Conservation (phyloP, 108 stramenopile species). For the Epithemia pelagica region DNA sequence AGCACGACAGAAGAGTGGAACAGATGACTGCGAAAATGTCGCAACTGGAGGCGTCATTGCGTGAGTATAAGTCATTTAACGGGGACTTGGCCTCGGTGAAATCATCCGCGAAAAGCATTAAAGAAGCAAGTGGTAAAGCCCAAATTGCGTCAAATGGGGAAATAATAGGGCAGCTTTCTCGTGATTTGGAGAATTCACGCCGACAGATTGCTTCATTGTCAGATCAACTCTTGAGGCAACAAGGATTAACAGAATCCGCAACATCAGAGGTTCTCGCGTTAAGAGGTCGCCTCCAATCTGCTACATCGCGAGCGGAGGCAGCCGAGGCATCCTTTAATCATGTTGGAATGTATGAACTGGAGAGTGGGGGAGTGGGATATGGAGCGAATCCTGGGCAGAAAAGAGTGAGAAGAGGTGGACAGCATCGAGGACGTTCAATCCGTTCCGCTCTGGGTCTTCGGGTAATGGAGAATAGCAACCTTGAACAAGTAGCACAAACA, state of each 20-base stretch:
- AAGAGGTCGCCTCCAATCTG: conserved; percentile 63
- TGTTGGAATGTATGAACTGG: not conserved
- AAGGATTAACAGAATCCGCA: conserved; percentile 42
- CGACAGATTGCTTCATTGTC: conserved; percentile 57
- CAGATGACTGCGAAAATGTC: conserved; percentile 50
- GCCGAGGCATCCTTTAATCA: conserved; percentile 32
- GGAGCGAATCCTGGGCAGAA: not conserved
- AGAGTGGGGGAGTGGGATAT: not conserved
- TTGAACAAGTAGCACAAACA: conserved; percentile 52
- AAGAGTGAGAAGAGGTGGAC: not conserved
- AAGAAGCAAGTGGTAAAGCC: not conserved
- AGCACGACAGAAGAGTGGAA: conserved; percentile 59
- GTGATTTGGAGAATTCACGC: conserved; percentile 25
- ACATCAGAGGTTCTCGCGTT: conserved; percentile 62
- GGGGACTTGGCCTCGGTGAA: conserved; percentile 1
- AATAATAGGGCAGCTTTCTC: not conserved
- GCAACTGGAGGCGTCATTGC: conserved; percentile 31
- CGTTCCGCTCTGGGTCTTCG: conserved; percentile 25
- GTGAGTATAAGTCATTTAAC: not conserved
- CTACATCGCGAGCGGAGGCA: conserved; percentile 40
- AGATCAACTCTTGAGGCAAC: conserved; percentile 60
- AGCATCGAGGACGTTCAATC: conserved; percentile 7
- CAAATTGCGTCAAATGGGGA: not conserved
- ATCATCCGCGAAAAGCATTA: conserved; percentile 3
- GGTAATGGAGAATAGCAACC: not conserved